Conservation (phyloP, 176 grass and related monocot species). For the Sorghum bicolor region DNA sequence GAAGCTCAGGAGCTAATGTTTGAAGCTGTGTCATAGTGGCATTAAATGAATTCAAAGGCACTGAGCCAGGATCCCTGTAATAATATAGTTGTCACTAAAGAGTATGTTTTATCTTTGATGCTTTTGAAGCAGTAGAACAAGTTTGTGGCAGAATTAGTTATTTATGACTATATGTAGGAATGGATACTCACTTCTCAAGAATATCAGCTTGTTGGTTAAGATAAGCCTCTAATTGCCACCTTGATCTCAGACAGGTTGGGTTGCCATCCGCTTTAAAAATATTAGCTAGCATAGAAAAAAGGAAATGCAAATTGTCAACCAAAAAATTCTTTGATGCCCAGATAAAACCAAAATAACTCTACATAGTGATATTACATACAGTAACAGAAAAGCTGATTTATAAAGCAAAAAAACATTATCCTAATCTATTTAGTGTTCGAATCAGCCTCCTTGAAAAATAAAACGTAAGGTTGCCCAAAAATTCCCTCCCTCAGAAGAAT, state of each 20-base stretch:
- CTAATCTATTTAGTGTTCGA: neutral
- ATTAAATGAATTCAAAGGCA: slow-evolving; percentile 94
- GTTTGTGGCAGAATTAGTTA: slow-evolving; percentile 3
- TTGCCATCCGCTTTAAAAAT: slow-evolving; percentile 60
- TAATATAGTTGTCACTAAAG: slow-evolving; percentile 25
- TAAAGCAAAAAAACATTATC: neutral
- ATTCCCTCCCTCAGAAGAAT: neutral
- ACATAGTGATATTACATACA: neutral
- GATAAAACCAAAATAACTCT: slow-evolving; percentile 6
- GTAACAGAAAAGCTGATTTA: neutral
- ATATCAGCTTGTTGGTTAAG: slow-evolving; percentile 90
- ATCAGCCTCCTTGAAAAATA: neutral
- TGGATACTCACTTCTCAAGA: slow-evolving; percentile 68
- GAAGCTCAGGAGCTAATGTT: slow-evolving; percentile 74
- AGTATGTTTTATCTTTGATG: slow-evolving; percentile 1
- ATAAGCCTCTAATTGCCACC: slow-evolving; percentile 95
- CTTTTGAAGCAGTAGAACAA: slow-evolving; percentile 14
- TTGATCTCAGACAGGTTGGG: slow-evolving; percentile 69
- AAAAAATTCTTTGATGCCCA: neutral
- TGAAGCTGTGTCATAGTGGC: slow-evolving; percentile 69
- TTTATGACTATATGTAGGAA: slow-evolving; percentile 27
- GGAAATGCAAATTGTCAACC: slow-evolving; percentile 4
- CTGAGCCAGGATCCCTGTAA: slow-evolving; percentile 67
- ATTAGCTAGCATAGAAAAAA: slow-evolving; percentile 52
- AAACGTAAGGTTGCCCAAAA: neutral